Evolutionary conservation across 306 rosid genomes (phyloP).

Genomic region (Pachyrhizus erosus): DNA sequence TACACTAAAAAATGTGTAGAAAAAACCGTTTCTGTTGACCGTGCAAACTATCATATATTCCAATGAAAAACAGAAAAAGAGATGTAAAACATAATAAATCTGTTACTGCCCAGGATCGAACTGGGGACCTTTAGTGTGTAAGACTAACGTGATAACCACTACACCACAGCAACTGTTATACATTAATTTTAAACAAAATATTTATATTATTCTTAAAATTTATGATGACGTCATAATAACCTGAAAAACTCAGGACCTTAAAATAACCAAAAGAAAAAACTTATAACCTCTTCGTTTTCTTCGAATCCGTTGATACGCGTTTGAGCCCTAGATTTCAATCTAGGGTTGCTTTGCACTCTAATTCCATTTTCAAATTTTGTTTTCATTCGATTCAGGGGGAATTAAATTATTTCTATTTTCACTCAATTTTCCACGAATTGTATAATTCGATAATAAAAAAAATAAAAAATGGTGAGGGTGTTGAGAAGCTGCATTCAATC

Average conservation of each 20-base stretch:
- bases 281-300: not conserved
- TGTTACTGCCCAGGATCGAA: slow-evolving; percentile 86
- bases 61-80: no score
- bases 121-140: slow-evolving; percentile 92
- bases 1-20: no score
- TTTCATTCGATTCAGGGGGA: slow-evolving; percentile 24
- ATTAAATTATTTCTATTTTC: not conserved
- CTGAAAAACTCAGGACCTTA: not conserved
- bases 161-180: slow-evolving; percentile 7
- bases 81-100: no score
- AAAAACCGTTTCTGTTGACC: no score
- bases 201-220: no score
- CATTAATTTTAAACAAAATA: rapidly evolving
- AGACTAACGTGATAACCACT: slow-evolving; percentile 55
- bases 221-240: not conserved
- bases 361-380: not conserved
- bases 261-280: not conserved
- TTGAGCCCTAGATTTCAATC: slow-evolving; percentile 45
- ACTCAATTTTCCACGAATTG: slow-evolving; percentile 16
- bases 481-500: slow-evolving; percentile 78
- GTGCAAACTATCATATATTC: no score
- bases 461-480: slow-evolving; percentile 55
- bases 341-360: slow-evolving; percentile 38
- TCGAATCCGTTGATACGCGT: not conserved
- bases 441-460: not conserved